Base-by-base conservation (phyloP, 1,139 yeast genomes). In the Candida tropicalis region DNA sequence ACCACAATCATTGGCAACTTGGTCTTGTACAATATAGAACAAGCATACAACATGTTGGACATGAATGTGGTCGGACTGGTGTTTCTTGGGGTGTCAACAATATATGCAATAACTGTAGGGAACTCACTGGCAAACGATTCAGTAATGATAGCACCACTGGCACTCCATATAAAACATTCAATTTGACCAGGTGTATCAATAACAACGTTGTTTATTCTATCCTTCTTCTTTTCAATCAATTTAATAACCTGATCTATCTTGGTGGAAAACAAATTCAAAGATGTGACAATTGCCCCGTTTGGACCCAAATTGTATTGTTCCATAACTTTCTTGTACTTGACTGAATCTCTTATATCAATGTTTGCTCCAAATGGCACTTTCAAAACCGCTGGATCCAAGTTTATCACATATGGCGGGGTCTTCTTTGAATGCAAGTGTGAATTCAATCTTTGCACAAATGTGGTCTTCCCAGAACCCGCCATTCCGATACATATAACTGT, bases 161-260 rank as follows among this genome's bases (percentile, higher is more conserved):
- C 99, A 38, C 96, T 85, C 96, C 95, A 87, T 41, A 93, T 90
- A 62, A 93, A 93, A 67, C 97, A 89, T 63, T 93, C 99, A 50
- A 95, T 95, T 65, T 95, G 99, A 6, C 99, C 99, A 0, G 99
- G 99, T 0, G 99, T 95, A 64, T 95, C 99, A 41, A 93, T 79
- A 38, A 95, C 85, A 49, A 93, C 87, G 61, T 90, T 85, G 24
- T 80, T 66, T 49, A 79, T 77, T 36, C 70, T 68, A 23, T 80
- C 83, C 1, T 88, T 74, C 56, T 95, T 79, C 59, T 89, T 89
- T 58, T 91, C 96, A 16, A 91, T 87, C 38, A 95, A 72, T 38
- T 80, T 77, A 46, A 95, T 82, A 6, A 95, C 98, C 66, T 95
- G 99, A 60, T 95, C 99, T 45, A 95, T 89, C 65, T 95, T 95